Evolutionary conservation across 148 eudicot species (phyloP).

Genomic region (Rhododendron kiyosumense): DNA sequence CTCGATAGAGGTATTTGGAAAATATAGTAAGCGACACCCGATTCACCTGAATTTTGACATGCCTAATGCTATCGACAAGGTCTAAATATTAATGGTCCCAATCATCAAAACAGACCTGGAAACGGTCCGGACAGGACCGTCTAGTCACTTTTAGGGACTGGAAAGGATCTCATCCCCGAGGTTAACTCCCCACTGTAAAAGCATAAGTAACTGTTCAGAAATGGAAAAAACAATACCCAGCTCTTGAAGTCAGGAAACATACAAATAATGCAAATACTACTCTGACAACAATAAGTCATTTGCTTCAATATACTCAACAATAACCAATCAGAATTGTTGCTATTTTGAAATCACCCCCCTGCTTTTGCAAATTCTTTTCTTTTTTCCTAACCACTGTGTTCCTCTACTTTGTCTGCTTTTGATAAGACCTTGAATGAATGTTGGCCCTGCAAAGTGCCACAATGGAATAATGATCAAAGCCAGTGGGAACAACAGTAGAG

Average conservation of each 20-base stretch:
- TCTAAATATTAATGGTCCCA: background rate
- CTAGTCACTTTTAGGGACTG: background rate
- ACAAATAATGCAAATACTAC: background rate
- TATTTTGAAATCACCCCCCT: background rate
- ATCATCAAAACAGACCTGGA: background rate
- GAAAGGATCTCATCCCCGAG: background rate
- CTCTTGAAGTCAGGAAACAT: background rate
- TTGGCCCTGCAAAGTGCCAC: conserved; percentile 9
- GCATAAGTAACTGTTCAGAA: background rate
- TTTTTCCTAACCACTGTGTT: background rate
- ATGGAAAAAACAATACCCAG: background rate
- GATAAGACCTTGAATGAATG: conserved; percentile 1
- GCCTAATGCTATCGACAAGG: background rate
- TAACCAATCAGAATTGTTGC: background rate
- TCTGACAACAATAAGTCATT: background rate
- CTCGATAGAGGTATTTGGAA: no score
- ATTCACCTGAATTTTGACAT: background rate
- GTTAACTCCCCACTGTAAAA: background rate
- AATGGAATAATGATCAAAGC: background rate
- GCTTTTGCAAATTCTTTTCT: background rate
- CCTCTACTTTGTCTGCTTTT: background rate
- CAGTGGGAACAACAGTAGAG: background rate
- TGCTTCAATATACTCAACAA: background rate
- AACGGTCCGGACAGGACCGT: no score
- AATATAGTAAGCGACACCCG: no score